Evolutionary conservation across 441 rosid genomes (phyloP), one percentile per base, ranked within the genome.

Genomic region (Gossypium schwendimanii): DNA sequence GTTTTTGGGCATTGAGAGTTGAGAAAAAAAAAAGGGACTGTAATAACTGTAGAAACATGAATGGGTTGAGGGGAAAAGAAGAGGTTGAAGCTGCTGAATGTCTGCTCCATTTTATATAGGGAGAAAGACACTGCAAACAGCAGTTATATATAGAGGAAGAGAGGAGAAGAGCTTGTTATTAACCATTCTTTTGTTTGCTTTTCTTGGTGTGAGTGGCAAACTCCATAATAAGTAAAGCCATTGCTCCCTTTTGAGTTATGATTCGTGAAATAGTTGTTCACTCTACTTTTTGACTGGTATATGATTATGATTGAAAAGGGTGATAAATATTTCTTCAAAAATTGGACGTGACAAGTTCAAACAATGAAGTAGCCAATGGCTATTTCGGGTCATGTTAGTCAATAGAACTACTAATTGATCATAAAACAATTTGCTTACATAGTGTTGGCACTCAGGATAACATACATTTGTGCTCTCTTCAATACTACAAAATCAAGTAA

Each of bases 181-280:
- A 72, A 76, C 73, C 76, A 82, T 84, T 87, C 83, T 83, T 83
- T 87, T 84, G 8, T 55, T 44, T 54, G 73, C 72, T 69, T 74
- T 77, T 78, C 81, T 70, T 73, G 74, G 80, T 66, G 77, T 70
- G 71, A 47, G 60, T 39, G 73, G 54, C 24, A 24, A 76, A 78
- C 67, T 63, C 78, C 79, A 52, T 63, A 77, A 83, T 78, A 81
- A 79, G 75, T 70, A 58, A 73, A n/a, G 21, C 73, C 47, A 66
- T 47, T 72, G 73, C 63, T 63, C 55, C 75, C 54, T 55, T 33
- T 33, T 33, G 39, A 33, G 7, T 33, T 33, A 1, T 33, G 39
- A 33, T 33, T 33, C 39, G 7, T 33, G 39, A 6, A 31, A 4
- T 31, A 31, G 36, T 31, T 31, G 39, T 6, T 6, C 8, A 33